Evolutionary conservation across 768 basidiomycete genomes (phyloP).

Genomic region (Podaxis sp.): DNA sequence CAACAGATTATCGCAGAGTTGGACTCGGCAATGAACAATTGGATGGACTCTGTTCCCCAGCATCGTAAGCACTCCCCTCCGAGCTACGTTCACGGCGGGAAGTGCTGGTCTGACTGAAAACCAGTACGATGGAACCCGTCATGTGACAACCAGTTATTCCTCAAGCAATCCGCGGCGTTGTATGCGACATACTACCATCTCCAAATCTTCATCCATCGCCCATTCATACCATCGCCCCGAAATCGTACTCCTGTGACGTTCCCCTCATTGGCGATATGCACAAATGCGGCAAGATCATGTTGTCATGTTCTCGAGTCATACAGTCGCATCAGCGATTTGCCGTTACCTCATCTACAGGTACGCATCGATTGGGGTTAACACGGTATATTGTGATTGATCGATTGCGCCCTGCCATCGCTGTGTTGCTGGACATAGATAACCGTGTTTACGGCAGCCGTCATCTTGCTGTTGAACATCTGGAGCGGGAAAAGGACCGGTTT

Average conservation of each 20-base stretch:
- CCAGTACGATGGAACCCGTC: constrained; percentile 48
- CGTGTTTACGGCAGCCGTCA: constrained; percentile 43
- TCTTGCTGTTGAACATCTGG: constrained; percentile 70
- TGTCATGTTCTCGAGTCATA: constrained; percentile 66
- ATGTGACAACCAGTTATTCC: constrained; percentile 35
- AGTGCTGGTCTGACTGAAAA: neutral
- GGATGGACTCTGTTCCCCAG: constrained; percentile 70
- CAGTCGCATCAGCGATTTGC: constrained; percentile 33
- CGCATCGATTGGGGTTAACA: neutral
- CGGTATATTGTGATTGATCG: neutral
- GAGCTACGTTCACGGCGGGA: neutral
- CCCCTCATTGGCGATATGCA: constrained; percentile 77
- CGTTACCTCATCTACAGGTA: constrained; percentile 39
- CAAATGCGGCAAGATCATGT: constrained; percentile 80
- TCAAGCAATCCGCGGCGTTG: constrained; percentile 60
- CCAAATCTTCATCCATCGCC: constrained; percentile 77
- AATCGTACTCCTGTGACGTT: constrained; percentile 42
- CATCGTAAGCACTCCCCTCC: constrained; percentile 35
- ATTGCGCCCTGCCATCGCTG: constrained; percentile 6
- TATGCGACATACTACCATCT: constrained; percentile 45
- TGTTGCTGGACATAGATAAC: constrained; percentile 24
- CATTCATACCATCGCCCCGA: constrained; percentile 69
- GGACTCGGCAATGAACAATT: constrained; percentile 76
- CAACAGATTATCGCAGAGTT: constrained; percentile 68
- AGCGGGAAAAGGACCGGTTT: constrained; percentile 50